These are phyloP conservation scores for Leucosporidium yakuticum DNA, from an alignment of 768 basidiomycete species.

Conservation along the genomic window DNA sequence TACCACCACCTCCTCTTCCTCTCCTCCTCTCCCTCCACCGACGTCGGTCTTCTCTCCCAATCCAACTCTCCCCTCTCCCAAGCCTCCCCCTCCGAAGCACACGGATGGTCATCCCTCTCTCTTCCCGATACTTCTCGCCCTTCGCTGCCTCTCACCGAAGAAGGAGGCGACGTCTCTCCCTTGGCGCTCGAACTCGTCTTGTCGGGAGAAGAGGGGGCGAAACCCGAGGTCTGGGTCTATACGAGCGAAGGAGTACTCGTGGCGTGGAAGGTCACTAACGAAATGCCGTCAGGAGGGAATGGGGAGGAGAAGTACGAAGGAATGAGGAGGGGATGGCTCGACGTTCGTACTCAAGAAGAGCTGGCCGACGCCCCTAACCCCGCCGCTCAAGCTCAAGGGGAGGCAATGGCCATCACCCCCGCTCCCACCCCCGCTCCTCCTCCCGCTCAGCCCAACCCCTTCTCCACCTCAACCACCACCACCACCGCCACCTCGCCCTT, in stretches of 20 bases:
- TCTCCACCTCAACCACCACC: background rate
- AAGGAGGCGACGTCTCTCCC: conserved; percentile 42
- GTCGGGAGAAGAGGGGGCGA: conserved; percentile 39
- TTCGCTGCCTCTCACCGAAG: conserved; percentile 39
- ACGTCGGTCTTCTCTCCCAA: conserved; percentile 42
- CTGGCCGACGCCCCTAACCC: background rate
- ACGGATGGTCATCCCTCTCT: conserved; percentile 39
- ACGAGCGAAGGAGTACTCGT: conserved; percentile 45
- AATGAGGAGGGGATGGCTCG: conserved; percentile 37
- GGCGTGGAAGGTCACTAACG: conserved; percentile 42
- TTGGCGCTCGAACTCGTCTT: conserved; percentile 46
- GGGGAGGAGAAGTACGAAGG: conserved; percentile 38
- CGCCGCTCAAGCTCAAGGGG: no score
- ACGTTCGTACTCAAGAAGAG: conserved; percentile 9
- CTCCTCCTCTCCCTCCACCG: conserved; percentile 41
- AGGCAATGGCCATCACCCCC: no score
- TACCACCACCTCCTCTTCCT: conserved; percentile 44
- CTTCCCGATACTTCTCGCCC: conserved; percentile 44
- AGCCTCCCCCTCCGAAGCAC: background rate
- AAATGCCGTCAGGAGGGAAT: background rate
- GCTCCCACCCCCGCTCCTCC: no score
- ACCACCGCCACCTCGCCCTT: background rate
- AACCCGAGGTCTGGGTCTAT: conserved; percentile 41
- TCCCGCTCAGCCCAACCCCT: background rate
- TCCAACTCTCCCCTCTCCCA: background rate